Percentiles rank a stretch among this genome's conserved stretches.
These are phyloP conservation scores for Halteria grandinella DNA, from an alignment of 73 alveolate genomes.

Conservation along the genomic window DNA sequence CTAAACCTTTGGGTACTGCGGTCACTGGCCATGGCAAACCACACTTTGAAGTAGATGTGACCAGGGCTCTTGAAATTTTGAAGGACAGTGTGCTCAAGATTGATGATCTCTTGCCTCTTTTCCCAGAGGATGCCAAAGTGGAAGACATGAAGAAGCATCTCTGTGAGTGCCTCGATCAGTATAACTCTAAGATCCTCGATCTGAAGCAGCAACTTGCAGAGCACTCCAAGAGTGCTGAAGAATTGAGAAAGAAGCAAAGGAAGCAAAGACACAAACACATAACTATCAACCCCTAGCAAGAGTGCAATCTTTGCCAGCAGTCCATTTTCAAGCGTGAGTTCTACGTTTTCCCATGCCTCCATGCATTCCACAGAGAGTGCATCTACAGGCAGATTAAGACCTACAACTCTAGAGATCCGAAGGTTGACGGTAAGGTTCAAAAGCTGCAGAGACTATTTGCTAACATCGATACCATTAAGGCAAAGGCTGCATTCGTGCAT, in stretches of 20 bases:
- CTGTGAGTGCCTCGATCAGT: slow-evolving; percentile 92
- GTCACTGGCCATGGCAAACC: no score
- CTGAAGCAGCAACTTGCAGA: slow-evolving; percentile 89
- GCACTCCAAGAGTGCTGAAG: slow-evolving; percentile 89
- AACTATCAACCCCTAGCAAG: slow-evolving; percentile 79
- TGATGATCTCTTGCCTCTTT: slow-evolving; percentile 95
- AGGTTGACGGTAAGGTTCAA: slow-evolving; percentile 1
- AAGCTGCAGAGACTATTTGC: slow-evolving; percentile 10
- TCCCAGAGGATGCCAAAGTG: slow-evolving; percentile 93
- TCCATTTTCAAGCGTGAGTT: slow-evolving; percentile 74
- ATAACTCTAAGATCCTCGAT: slow-evolving; percentile 89
- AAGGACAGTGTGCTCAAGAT: slow-evolving; percentile 88
- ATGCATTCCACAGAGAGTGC: slow-evolving; percentile 93
- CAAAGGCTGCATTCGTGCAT: slow-evolving; percentile 1
- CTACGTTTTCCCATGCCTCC: slow-evolving; percentile 91
- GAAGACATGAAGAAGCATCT: slow-evolving; percentile 94
- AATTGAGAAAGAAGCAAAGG: slow-evolving; percentile 87
- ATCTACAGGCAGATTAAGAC: slow-evolving; percentile 60
- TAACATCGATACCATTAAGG: slow-evolving; percentile 10
- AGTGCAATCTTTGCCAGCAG: slow-evolving; percentile 81
- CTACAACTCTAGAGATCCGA: slow-evolving; percentile 59
- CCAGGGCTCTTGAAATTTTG: slow-evolving; percentile 85
- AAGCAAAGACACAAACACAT: slow-evolving; percentile 89
- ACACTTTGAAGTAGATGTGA: slow-evolving; percentile 82
- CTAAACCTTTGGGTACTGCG: slow-evolving; percentile 19